Base-by-base conservation (phyloP, 2,329 filamentous ascomycete genomes). In the Apiospora kogelbergensis region DNA sequence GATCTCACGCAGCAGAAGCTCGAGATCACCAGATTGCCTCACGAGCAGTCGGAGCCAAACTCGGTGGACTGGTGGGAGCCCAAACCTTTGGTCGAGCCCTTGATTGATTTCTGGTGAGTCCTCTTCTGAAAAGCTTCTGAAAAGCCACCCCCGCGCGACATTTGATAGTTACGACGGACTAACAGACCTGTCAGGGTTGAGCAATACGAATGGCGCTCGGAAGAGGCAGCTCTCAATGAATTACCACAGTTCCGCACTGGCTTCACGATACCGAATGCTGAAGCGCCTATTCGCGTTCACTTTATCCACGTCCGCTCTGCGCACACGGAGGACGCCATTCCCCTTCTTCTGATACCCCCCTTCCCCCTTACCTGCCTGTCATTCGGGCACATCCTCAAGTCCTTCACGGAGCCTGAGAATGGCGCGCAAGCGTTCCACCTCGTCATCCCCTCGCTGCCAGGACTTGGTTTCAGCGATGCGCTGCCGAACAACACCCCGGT, bases 1-100 rank as follows among this genome's bases (percentile, higher is more conserved):
- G 86, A 91, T 63, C 82, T 92, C 70, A 93, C 90, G 6, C 85
- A 82, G 75, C 86, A 88, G 76, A 93, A 93, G 77, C 83, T 93
- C 11, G 88, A 91, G 74, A 82, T 92, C 63, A 89, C 89, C 26
- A 83, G 90, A 69, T 79, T 92, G 40, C 90, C 90, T 48, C 87
- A 89, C 73, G 89, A 91, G 73, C 75, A 84, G 2, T 79, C 82
- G 9, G 76, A 85, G 10, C 81, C 84, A 2, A 83, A 80, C 69
- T 83, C 83, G 41, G 79, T 81, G 60, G 81, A 84, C 71, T 89
- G 86, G 86, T 87, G 86, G 79, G 85, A 88, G 70, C 87, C 89
- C 1, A 91, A 91, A 75, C 79, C 83, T 37, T 84, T 86, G 60
- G 81, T 92, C 67, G 90, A 92, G 77, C 85, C 88, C 24, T 78